A percentile compares a stretch with the other conserved stretches of the same genome.
These are phyloP conservation scores for Stygiomarasmius scandens DNA, from an alignment of 1,284 basidiomycete species.

Conservation along the genomic window DNA sequence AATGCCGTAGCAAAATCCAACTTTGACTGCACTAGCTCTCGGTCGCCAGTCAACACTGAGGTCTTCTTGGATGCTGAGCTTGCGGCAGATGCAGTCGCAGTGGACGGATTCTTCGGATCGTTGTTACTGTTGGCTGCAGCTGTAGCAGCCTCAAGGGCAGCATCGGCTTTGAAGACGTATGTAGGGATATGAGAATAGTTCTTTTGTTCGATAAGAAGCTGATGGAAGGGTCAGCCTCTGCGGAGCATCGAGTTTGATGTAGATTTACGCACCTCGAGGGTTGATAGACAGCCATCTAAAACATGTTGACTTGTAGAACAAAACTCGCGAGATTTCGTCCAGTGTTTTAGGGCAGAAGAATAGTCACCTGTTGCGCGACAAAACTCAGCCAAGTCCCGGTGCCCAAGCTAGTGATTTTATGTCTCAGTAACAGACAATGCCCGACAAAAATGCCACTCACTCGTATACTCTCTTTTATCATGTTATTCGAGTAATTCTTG, in stretches of 20 bases:
- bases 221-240: neutral
- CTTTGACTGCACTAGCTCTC: constrained; percentile 71
- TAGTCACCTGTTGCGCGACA: constrained; percentile 74
- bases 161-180: constrained; percentile 90
- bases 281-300: constrained; percentile 82
- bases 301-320: constrained; percentile 85
- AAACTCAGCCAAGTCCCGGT: constrained; percentile 82
- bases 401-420: constrained; percentile 64
- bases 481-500: constrained; percentile 87
- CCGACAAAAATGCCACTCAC: constrained; percentile 43
- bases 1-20: constrained; percentile 80
- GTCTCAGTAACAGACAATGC: constrained; percentile 4
- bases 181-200: constrained; percentile 84
- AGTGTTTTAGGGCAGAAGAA: constrained; percentile 70
- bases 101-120: constrained; percentile 15
- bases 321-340: constrained; percentile 84
- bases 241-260: neutral
- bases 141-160: constrained; percentile 71
- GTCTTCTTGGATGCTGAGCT: constrained; percentile 44
- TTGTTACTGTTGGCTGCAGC: constrained; percentile 25
- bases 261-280: constrained; percentile 63
- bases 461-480: constrained; percentile 94
- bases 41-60: constrained; percentile 42
- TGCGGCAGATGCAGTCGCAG: constrained; percentile 25
- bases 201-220: constrained; percentile 82